Conservation (phyloP, 2,329 filamentous ascomycete species). For the Penicillium sp. region DNA sequence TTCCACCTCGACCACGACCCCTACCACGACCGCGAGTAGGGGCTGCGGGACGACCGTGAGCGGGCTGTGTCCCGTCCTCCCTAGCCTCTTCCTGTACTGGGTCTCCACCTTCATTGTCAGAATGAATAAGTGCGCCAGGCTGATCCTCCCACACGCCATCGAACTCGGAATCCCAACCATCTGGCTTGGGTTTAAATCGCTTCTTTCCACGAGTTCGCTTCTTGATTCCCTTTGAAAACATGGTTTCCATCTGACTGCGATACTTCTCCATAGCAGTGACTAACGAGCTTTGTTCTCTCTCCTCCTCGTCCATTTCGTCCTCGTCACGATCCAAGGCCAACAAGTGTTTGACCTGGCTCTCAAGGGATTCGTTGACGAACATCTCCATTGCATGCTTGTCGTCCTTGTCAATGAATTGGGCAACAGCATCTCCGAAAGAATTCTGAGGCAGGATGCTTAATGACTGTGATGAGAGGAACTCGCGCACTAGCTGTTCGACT, state of each 20-base stretch:
- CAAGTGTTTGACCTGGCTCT: slow-evolving; percentile 61
- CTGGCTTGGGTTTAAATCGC: slow-evolving; percentile 65
- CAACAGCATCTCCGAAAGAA: slow-evolving; percentile 83
- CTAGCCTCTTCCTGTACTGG: slow-evolving; percentile 39
- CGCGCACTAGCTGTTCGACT: slow-evolving; percentile 77
- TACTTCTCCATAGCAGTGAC: slow-evolving; percentile 65
- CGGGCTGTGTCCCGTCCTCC: slow-evolving; percentile 38
- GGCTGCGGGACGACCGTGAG: slow-evolving; percentile 27
- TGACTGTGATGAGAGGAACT: slow-evolving; percentile 77
- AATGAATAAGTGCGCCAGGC: slow-evolving; percentile 54
- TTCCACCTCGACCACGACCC: slow-evolving; percentile 38
- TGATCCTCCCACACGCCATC: slow-evolving; percentile 80
- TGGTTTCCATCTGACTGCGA: slow-evolving; percentile 59
- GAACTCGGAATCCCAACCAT: slow-evolving; percentile 78
- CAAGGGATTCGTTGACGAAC: slow-evolving; percentile 64
- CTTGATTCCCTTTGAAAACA: slow-evolving; percentile 58
- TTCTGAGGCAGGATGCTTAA: slow-evolving; percentile 89
- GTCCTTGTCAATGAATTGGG: slow-evolving; percentile 87
- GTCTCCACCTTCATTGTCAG: slow-evolving; percentile 44
- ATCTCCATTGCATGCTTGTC: slow-evolving; percentile 85
- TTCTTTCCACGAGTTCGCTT: slow-evolving; percentile 47
- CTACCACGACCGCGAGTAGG: slow-evolving; percentile 42
- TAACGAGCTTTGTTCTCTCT: slow-evolving; percentile 60
- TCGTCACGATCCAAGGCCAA: slow-evolving; percentile 59
- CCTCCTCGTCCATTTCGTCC: slow-evolving; percentile 60